phyloP scores from a whole-genome alignment of 148 eudicot species.

The Drosera capensis region DNA sequence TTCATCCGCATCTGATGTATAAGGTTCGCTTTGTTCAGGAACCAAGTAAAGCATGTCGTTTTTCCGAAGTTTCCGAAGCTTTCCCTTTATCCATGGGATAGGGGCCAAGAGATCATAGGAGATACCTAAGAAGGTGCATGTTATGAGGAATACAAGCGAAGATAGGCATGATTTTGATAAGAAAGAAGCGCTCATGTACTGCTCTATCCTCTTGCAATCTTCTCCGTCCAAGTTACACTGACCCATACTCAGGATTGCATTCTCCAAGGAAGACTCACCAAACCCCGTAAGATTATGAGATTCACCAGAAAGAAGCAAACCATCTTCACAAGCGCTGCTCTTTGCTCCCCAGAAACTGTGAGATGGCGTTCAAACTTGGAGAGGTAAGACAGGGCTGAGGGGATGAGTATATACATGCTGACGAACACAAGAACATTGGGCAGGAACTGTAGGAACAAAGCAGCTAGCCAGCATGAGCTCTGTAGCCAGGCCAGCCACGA shows the following conservation, averaged over 20 bases:
- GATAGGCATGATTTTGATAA: conserved; percentile 82
- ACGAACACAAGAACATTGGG: conserved; percentile 93
- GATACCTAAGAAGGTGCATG: conserved; percentile 89
- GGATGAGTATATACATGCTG: conserved; percentile 91
- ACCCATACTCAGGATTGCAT: conserved; percentile 69
- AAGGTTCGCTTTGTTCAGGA: conserved; percentile 67
- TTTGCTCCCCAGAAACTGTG: conserved; percentile 83
- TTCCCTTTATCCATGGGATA: conserved; percentile 84
- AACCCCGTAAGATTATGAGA: conserved; percentile 67
- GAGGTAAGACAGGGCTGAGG: conserved; percentile 78
- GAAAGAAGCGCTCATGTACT: conserved; percentile 82
- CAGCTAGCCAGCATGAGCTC: conserved; percentile 86
- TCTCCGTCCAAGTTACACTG: conserved; percentile 94
- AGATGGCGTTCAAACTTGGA: conserved; percentile 86
- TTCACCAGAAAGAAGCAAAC: conserved; percentile 91
- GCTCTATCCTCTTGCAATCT: conserved; percentile 85
- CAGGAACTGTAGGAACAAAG: conserved; percentile 78
- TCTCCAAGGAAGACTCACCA: conserved; percentile 92
- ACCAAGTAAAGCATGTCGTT: conserved; percentile 95
- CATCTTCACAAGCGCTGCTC: conserved; percentile 90
- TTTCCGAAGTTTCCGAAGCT: conserved; percentile 59
- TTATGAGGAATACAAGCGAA: conserved; percentile 79
- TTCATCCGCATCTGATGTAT: conserved; percentile 40
- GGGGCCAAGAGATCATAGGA: conserved; percentile 87
- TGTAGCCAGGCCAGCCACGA: conserved; percentile 84